A percentile compares a stretch with the other conserved stretches of the same genome.
Evolutionary conservation across 116 monocot genomes (phyloP).

Genomic region (Cymodocea nodosa): DNA sequence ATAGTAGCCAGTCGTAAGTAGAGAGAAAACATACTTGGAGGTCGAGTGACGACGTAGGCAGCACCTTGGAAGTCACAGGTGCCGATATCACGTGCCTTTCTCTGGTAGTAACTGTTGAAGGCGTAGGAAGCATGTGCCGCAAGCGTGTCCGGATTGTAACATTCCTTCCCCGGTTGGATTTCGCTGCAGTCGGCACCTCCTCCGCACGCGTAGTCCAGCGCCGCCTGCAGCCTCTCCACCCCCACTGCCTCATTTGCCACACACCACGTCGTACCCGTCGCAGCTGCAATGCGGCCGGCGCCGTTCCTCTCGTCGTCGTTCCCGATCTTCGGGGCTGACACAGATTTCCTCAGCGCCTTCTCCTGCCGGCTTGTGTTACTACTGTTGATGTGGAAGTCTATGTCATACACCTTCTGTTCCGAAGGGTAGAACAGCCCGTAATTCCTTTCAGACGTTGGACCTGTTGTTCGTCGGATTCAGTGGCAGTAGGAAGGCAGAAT

Average conservation of each 20-base stretch:
- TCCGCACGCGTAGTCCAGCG: slow-evolving; percentile 77
- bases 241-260: slow-evolving; percentile 28
- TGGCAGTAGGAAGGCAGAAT: too few species aligned
- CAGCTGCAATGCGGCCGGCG: not conserved
- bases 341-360: slow-evolving; percentile 18
- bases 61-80: slow-evolving; percentile 74
- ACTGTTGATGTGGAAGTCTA: slow-evolving; percentile 22
- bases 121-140: slow-evolving; percentile 67
- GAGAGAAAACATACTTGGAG: slow-evolving; percentile 19
- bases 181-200: slow-evolving; percentile 55
- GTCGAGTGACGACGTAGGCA: slow-evolving; percentile 58
- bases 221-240: slow-evolving; percentile 46
- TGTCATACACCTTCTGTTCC: slow-evolving; percentile 40
- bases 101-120: slow-evolving; percentile 87
- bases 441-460: slow-evolving; percentile 71
- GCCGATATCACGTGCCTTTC: slow-evolving; percentile 27
- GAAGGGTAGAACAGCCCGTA: slow-evolving; percentile 68
- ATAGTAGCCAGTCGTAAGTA: not conserved
- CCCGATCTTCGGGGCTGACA: slow-evolving; percentile 7
- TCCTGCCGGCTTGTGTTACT: slow-evolving; percentile 5
- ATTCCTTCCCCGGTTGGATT: slow-evolving; percentile 56
- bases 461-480: not conserved
- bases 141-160: slow-evolving; percentile 60
- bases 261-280: slow-evolving; percentile 27
- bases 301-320: not conserved